A percentile compares a stretch with the other conserved stretches of the same genome.
Conservation (phyloP, 225 moss, liverwort and hornwort genomes). For the Straminergon stramineum region DNA sequence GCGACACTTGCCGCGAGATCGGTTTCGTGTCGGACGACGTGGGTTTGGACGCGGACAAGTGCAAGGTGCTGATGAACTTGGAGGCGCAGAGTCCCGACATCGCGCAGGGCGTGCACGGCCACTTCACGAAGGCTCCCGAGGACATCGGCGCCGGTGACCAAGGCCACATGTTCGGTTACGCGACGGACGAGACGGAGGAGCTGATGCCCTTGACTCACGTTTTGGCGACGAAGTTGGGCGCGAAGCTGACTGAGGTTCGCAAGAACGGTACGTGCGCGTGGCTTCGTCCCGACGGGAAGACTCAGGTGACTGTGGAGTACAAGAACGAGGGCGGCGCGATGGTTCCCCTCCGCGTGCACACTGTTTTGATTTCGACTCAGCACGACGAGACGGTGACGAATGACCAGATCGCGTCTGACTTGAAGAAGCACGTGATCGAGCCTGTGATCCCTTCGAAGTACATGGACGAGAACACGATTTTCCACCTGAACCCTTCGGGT, state of each 20-base stretch:
- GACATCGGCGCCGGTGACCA: conserved; percentile 88
- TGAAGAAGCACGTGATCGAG: conserved; percentile 85
- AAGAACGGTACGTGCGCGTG: conserved; percentile 78
- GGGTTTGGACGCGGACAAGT: conserved; percentile 65
- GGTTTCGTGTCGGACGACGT: conserved; percentile 65
- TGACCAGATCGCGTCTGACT: conserved; percentile 77
- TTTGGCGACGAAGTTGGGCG: conserved; percentile 79
- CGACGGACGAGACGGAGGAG: conserved; percentile 89
- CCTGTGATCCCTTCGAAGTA: conserved; percentile 84
- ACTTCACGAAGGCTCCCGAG: conserved; percentile 88
- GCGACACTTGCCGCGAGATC: conserved; percentile 74
- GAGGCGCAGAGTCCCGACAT: conserved; percentile 90
- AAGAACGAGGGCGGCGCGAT: conserved; percentile 66
- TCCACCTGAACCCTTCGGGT: conserved; percentile 77
- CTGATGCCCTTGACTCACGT: conserved; percentile 85
- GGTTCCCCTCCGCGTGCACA: conserved; percentile 76
- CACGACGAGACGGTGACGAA: conserved; percentile 91
- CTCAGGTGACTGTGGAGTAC: conserved; percentile 83
- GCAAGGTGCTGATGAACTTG: conserved; percentile 76
- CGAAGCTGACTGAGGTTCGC: conserved; percentile 70
- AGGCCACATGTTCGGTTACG: conserved; percentile 91
- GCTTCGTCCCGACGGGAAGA: conserved; percentile 85
- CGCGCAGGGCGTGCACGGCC: conserved; percentile 79
- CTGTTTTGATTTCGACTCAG: conserved; percentile 79
- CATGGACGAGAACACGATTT: conserved; percentile 80